These are phyloP conservation scores for Bipolaris bicolor DNA, from an alignment of 2,329 filamentous ascomycete genomes.

Conservation along the genomic window DNA sequence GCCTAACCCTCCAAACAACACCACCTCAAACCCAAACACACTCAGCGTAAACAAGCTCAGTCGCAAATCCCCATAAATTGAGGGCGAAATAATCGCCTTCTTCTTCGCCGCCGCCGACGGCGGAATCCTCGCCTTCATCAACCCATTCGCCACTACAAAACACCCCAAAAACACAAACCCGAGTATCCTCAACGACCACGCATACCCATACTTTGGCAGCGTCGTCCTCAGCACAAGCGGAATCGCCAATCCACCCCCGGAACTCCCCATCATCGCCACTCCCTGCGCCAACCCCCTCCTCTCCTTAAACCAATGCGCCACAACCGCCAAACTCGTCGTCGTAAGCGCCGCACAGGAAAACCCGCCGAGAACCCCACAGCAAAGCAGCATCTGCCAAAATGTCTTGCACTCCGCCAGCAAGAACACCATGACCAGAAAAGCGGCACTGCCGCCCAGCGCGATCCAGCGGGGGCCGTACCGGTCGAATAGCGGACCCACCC, in stretches of 20 bases:
- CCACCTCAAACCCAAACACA: slow-evolving; percentile 46
- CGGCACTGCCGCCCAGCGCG: slow-evolving; percentile 36
- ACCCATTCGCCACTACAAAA: slow-evolving; percentile 41
- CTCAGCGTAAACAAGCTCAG: slow-evolving; percentile 44
- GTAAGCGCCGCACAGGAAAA: slow-evolving; percentile 48
- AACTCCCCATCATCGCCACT: slow-evolving; percentile 48
- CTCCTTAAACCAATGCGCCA: slow-evolving; percentile 51
- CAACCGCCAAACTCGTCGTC: slow-evolving; percentile 44
- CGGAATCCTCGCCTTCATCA: slow-evolving; percentile 46
- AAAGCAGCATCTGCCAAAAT: slow-evolving; percentile 54
- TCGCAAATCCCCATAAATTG: slow-evolving; percentile 43
- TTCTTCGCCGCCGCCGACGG: slow-evolving; percentile 39
- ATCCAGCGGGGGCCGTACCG: slow-evolving; percentile 47
- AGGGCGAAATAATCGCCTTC: slow-evolving; percentile 45
- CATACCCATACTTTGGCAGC: slow-evolving; percentile 44
- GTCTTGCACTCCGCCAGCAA: slow-evolving; percentile 42
- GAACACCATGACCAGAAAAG: slow-evolving; percentile 40
- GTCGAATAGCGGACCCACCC: slow-evolving; percentile 77
- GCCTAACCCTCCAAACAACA: slow-evolving; percentile 51
- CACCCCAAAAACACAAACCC: slow-evolving; percentile 46
- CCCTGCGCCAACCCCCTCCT: slow-evolving; percentile 48
- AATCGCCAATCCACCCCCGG: slow-evolving; percentile 46
- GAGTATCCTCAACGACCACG: slow-evolving; percentile 49
- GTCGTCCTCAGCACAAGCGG: slow-evolving; percentile 45
- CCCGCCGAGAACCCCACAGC: slow-evolving; percentile 50